Evolutionary conservation across 2,329 filamentous ascomycete genomes (phyloP).

Genomic region (Knufia fluminis): DNA sequence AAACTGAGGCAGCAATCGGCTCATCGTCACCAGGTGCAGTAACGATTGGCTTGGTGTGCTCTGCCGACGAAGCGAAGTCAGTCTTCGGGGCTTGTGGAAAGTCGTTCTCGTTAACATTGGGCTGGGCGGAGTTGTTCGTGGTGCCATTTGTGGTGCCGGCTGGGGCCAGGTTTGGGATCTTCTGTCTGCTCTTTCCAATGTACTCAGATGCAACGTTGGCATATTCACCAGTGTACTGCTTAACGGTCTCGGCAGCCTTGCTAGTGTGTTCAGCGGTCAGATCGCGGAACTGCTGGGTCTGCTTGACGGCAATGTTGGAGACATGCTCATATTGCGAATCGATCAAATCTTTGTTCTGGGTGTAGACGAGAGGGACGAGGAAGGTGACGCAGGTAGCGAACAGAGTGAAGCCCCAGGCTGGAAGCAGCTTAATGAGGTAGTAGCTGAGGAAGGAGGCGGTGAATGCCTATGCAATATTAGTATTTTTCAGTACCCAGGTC

Average conservation of each 20-base stretch:
- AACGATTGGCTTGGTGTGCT: not conserved
- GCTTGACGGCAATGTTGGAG: conserved; percentile 46
- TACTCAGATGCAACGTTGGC: conserved; percentile 51
- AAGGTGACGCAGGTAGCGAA: conserved; percentile 49
- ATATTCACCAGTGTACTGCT: conserved; percentile 52
- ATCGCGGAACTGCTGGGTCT: conserved; percentile 51
- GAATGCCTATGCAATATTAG: conserved; percentile 43
- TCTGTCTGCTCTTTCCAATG: conserved; percentile 32
- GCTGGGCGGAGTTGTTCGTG: conserved; percentile 24
- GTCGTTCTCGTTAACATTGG: conserved; percentile 36
- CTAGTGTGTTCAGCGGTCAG: conserved; percentile 52
- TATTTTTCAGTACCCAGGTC: not conserved
- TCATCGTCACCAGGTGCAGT: conserved; percentile 4
- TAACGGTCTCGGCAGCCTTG: conserved; percentile 49
- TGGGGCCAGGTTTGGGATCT: conserved; percentile 21
- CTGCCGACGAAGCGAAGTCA: conserved; percentile 23
- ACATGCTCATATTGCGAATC: conserved; percentile 50
- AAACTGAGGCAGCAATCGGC: no score
- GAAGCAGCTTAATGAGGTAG: conserved; percentile 57
- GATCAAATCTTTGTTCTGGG: conserved; percentile 56
- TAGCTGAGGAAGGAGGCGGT: conserved; percentile 50
- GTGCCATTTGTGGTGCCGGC: conserved; percentile 4
- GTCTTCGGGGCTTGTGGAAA: conserved; percentile 40
- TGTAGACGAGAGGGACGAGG: conserved; percentile 53
- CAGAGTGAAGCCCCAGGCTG: conserved; percentile 55